phyloP scores from a whole-genome alignment of 306 rosid genomes.

The Prunus mume region DNA sequence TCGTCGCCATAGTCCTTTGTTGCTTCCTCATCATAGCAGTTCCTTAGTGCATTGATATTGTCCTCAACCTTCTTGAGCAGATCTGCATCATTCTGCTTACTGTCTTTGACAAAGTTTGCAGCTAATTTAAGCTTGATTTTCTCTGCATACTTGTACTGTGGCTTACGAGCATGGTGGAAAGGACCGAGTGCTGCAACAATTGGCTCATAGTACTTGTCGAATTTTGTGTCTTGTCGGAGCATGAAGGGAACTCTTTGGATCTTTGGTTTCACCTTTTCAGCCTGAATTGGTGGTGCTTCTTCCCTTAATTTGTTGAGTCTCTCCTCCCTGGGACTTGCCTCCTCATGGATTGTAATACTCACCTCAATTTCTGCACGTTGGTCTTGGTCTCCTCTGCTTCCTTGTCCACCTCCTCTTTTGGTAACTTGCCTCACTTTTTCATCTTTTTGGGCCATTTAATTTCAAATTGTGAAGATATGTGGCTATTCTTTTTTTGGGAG shows the following conservation, averaged over 20 bases:
- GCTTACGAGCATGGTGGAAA: slow-evolving; percentile 3
- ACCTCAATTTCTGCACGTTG: no score
- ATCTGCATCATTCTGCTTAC: rapidly evolving
- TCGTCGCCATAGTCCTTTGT: not conserved
- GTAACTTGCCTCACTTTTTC: no score
- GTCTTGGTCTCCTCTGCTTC: no score
- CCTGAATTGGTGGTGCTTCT: no score
- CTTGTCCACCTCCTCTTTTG: no score
- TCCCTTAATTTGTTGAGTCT: no score
- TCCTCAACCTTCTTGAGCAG: not conserved
- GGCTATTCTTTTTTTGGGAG: no score
- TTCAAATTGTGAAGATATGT: not conserved
- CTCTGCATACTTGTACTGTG: not conserved
- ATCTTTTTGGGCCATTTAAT: not conserved
- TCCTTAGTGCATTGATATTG: not conserved
- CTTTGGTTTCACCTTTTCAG: not conserved
- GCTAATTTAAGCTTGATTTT: not conserved
- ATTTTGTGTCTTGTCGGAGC: not conserved
- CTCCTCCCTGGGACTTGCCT: no score
- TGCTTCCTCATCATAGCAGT: not conserved
- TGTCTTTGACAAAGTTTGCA: not conserved
- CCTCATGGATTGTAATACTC: no score
- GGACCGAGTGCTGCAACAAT: slow-evolving; percentile 18
- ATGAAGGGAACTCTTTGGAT: not conserved
- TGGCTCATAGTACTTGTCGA: slow-evolving; percentile 2